phyloP scores from a whole-genome alignment of 2,329 filamentous ascomycete genomes.

The Lachnellula subtilissima region DNA sequence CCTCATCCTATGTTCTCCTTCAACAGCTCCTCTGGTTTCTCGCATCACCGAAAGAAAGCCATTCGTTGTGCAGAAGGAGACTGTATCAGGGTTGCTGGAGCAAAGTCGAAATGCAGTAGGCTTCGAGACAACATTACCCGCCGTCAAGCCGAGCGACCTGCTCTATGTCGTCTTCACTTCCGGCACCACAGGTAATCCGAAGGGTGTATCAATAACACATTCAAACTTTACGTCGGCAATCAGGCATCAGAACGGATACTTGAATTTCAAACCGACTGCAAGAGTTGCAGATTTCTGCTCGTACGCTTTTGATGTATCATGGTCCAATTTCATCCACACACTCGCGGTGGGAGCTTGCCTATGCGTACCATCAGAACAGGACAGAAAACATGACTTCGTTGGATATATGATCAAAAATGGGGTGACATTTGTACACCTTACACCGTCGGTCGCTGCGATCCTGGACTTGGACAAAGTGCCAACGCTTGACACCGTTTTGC shows the following conservation, averaged over 20 bases:
- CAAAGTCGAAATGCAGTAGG: not conserved
- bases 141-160: not conserved
- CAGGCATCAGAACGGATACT: not conserved
- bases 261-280: not conserved
- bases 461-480: too few species aligned
- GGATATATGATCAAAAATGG: too few species aligned
- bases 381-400: too few species aligned
- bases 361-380: too few species aligned
- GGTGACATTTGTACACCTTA: too few species aligned
- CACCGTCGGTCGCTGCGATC: too few species aligned
- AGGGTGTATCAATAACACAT: conserved; percentile 16
- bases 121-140: not conserved
- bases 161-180: conserved; percentile 19
- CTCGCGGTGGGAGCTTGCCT: too few species aligned
- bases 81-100: not conserved
- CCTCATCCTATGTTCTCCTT: not conserved
- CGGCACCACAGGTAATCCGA: conserved; percentile 24
- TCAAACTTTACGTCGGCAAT: not conserved
- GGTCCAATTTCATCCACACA: too few species aligned
- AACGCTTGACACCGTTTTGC: too few species aligned
- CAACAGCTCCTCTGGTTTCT: not conserved
- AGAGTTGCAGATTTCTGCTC: conserved; percentile 1
- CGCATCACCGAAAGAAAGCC: not conserved
- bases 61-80: not conserved
- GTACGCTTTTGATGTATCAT: conserved; percentile 27